Base-by-base conservation (phyloP, 208 protist species). In the Trypanosoma scelopori region DNA sequence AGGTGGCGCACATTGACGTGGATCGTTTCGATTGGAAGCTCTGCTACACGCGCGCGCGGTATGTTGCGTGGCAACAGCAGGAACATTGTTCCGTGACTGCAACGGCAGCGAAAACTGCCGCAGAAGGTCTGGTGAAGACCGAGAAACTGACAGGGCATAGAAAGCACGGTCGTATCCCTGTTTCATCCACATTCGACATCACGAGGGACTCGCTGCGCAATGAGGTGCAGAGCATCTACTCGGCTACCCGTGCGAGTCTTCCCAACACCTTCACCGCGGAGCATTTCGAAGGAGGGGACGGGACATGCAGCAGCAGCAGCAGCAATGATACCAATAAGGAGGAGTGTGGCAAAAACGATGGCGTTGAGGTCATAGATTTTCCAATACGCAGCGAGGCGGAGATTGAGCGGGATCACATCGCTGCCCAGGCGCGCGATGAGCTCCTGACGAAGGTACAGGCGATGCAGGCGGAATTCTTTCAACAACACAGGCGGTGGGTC, bases 391-490 rank as follows among this genome's bases (percentile, higher is more conserved):
- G 65, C n/a, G 74, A 69, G 1, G 79, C 75, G 50, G 84, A 92
- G 50, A 51, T 60, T 47, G 23, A 60, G 30, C 60, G 76, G n/a
- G 78, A 95, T 51, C 62, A 51, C 35, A 74, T 60, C 46, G 51
- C 82, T 22, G 83, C 84, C 32, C 57, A 69, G 18, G 91, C 88
- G 1, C 76, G 81, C n/a, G 86, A 94, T 59, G 81, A 71, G 25
- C 73, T 96, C 18, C 76, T 96, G 25, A 78, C 74, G 18, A 71
- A 82, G 46, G 69, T 96, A 46, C 91, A 96, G 60, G 61, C 47
- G 35, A 69, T 96, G 64, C 91, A 96, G 64, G 65, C 74, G 15
- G 79, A 80, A 28, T 92, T 92, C 71, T 96, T 79, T 68, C 72
- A 69, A 5, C 53, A 85, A 65, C 82, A 96, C 67, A 73, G 59